Evolutionary conservation across 768 basidiomycete genomes (phyloP).

Genomic region (Macrolepiota dolichaula): DNA sequence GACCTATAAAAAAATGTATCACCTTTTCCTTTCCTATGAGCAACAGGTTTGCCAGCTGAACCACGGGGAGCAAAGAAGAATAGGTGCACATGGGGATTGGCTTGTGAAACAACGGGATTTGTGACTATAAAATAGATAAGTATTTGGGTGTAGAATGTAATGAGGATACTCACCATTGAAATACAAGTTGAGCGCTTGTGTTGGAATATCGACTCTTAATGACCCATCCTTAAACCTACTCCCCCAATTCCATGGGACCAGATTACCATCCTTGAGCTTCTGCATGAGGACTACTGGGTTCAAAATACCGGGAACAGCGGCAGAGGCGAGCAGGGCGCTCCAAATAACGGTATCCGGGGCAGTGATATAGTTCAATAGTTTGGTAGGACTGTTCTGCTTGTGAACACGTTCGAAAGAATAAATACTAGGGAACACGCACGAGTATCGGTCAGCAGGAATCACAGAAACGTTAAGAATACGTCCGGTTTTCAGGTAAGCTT

Average conservation of each 20-base stretch:
- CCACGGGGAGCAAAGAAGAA: conserved; percentile 94
- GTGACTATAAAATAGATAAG: conserved; percentile 55
- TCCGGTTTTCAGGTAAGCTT: conserved; percentile 91
- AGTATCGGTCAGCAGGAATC: conserved; percentile 86
- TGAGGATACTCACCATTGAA: conserved; percentile 61
- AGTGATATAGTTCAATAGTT: conserved; percentile 91
- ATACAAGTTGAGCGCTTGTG: conserved; percentile 84
- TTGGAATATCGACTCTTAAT: conserved; percentile 90
- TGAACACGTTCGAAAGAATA: background rate
- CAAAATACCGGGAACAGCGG: conserved; percentile 92
- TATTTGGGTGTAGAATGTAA: background rate
- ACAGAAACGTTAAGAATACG: conserved; percentile 93
- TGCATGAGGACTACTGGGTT: conserved; percentile 96
- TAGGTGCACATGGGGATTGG: conserved; percentile 87
- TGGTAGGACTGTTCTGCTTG: conserved; percentile 68
- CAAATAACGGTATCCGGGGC: conserved; percentile 91
- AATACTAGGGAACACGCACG: conserved; percentile 39
- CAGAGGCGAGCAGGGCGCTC: conserved; percentile 81
- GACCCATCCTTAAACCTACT: conserved; percentile 93
- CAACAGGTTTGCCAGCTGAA: conserved; percentile 89
- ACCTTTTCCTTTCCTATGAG: conserved; percentile 92
- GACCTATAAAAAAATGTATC: background rate
- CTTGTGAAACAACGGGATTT: conserved; percentile 91
- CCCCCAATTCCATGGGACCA: conserved; percentile 94
- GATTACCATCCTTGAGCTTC: conserved; percentile 73